Percentiles rank a stretch among this genome's conserved stretches.
phyloP scores from a whole-genome alignment of 2,329 filamentous ascomycete species.

The Coniella lustricola region DNA sequence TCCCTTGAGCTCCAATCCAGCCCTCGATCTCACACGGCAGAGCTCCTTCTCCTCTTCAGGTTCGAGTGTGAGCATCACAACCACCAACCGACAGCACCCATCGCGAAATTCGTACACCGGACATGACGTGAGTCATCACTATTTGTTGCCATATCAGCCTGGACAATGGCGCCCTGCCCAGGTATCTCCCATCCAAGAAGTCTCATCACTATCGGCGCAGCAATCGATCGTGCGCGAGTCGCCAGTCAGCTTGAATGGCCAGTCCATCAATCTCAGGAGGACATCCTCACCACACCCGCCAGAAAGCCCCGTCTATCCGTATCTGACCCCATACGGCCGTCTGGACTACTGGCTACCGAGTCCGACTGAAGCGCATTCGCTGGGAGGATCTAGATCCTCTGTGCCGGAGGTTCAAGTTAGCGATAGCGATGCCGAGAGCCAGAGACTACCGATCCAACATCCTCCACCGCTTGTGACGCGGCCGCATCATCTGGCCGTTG shows the following conservation, averaged over 20 bases:
- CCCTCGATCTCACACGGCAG: background rate
- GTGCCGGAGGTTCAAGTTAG: background rate
- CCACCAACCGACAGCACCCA: background rate
- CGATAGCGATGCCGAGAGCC: conserved; percentile 1
- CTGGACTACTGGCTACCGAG: conserved; percentile 1
- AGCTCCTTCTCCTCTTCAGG: background rate
- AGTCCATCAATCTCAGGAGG: background rate
- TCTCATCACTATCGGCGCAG: background rate
- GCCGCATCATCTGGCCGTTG: background rate
- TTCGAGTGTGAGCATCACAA: background rate
- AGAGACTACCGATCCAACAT: conserved; percentile 2
- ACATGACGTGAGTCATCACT: background rate
- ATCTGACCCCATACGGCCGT: background rate
- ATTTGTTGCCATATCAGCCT: background rate
- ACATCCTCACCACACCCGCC: background rate
- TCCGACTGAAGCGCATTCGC: background rate
- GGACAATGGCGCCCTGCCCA: background rate
- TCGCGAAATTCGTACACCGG: background rate
- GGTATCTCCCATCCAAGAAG: background rate
- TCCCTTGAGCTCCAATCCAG: background rate
- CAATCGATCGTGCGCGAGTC: background rate
- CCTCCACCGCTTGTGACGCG: background rate
- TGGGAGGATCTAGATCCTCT: background rate
- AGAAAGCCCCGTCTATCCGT: background rate
- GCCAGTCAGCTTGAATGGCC: background rate